Evolutionary conservation across 768 basidiomycete species (phyloP), one percentile per base, ranked within the genome.

Genomic region (Hericium coralloides): DNA sequence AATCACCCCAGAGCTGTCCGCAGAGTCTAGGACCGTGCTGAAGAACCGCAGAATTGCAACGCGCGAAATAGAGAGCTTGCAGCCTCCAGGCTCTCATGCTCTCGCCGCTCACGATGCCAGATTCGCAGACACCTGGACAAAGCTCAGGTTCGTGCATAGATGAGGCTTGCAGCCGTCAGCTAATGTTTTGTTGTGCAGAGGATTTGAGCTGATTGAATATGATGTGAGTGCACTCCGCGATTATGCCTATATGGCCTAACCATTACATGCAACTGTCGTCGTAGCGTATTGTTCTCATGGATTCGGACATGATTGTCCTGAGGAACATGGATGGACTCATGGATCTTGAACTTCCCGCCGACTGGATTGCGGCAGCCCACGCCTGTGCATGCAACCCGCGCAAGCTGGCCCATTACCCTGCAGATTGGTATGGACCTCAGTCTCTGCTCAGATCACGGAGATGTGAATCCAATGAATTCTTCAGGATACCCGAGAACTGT

Each of bases 301-400:
- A 95, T 67, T 82, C 85, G 18, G 93, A 95, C 72, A 95, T 95
- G 93, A 76, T 92, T 55, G 74, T 94, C 20, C 74, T 76, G 70
- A 77, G 72, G 51, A 93, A 91, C 66, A 92, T 95, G 85, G 94
- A 95, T 70, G 82, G 86, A 48, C 70, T 90, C 53, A 71, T 81
- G 69, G 72, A 77, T 25, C 57, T 81, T 17, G 66, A 73, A 31
- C 72, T 95, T 4, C 77, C 76, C 2, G 58, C 68, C 18, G 89
- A 84, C 60, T 83, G 85, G 70, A 94, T 98, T 57, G 94, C 92
- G 5, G 94, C 93, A 0, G 80, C 76, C 0, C 95, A 95, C 62
- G 94, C 84, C 14, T 99, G 95, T 66, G 85, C 93, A 3, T 99
- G 95, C 74, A 99, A 99, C 70, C 95, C 95, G 7, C 80, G 84